phyloP scores from a whole-genome alignment of 257 asterid species.

The Plantago ovata region DNA sequence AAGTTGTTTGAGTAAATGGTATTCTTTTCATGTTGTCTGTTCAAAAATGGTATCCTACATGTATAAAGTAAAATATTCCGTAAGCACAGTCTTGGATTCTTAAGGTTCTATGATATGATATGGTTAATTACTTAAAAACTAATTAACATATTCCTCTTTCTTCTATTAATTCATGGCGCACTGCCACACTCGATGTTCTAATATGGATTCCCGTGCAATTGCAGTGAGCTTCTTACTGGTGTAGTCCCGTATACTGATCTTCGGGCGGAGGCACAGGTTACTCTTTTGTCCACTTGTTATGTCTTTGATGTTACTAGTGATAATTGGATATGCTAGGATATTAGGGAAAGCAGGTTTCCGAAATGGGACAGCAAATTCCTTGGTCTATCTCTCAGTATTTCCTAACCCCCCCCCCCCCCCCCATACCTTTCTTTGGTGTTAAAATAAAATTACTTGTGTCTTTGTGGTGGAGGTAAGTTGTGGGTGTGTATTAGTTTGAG shows the following conservation, averaged over 20 bases:
- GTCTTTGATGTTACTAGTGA: conserved; percentile 5
- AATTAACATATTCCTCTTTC: too few species aligned
- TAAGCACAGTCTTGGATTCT: neutral
- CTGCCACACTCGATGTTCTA: neutral
- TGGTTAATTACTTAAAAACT: too few species aligned
- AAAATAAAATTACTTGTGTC: too few species aligned
- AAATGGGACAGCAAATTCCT: too few species aligned
- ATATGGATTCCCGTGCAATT: conserved; percentile 20
- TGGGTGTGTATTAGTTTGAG: too few species aligned
- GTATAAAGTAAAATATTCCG: neutral
- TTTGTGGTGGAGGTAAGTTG: too few species aligned
- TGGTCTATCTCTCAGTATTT: too few species aligned
- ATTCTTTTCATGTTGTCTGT: neutral
- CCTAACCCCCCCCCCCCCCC: too few species aligned
- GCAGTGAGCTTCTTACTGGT: conserved; percentile 96
- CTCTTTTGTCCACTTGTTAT: conserved; percentile 12
- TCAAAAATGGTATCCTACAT: neutral
- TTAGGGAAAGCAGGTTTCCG: neutral
- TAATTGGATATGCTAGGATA: neutral
- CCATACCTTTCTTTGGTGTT: too few species aligned
- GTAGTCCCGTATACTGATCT: conserved; percentile 95
- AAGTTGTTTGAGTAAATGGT: neutral
- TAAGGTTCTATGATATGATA: neutral
- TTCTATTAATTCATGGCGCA: neutral
- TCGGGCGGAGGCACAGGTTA: conserved; percentile 94